These are phyloP conservation scores for Amanita pallidorosea DNA, from an alignment of 768 basidiomycete genomes.

Conservation along the genomic window DNA sequence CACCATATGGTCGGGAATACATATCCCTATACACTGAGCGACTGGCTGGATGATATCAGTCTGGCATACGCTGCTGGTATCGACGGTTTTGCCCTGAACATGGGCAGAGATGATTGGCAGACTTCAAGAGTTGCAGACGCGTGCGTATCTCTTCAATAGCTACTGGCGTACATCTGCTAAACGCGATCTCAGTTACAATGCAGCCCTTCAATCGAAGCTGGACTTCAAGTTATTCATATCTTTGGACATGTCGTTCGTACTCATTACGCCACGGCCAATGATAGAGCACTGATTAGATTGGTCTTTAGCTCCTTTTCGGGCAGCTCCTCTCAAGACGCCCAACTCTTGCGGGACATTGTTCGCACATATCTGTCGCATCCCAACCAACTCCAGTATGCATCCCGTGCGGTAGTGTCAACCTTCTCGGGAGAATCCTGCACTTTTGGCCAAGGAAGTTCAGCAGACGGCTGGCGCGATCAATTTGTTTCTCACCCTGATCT, in stretches of 20 bases:
- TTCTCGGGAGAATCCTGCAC: constrained; percentile 62
- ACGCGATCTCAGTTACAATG: constrained; percentile 31
- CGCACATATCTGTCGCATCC: constrained; percentile 41
- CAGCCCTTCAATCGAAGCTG: constrained; percentile 38
- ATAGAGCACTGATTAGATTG: background rate
- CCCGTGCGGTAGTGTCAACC: constrained; percentile 50
- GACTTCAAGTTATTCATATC: constrained; percentile 69
- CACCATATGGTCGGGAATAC: constrained; percentile 63
- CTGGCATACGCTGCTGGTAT: constrained; percentile 49
- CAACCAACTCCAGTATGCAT: constrained; percentile 40
- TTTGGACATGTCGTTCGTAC: constrained; percentile 64
- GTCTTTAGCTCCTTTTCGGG: constrained; percentile 43
- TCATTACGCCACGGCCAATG: background rate
- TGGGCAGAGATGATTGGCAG: constrained; percentile 58
- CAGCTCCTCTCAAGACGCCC: constrained; percentile 32
- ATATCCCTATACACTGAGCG: constrained; percentile 42
- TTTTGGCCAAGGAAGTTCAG: constrained; percentile 45
- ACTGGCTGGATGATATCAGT: constrained; percentile 40
- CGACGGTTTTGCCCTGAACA: constrained; percentile 65
- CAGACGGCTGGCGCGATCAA: constrained; percentile 46
- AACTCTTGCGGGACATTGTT: constrained; percentile 41
- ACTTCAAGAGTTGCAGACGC: constrained; percentile 50
- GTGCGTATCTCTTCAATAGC: constrained; percentile 22
- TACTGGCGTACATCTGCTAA: constrained; percentile 3
- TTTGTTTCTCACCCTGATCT: constrained; percentile 38